A percentile compares a stretch with the other conserved stretches of the same genome.
These are phyloP conservation scores for Pseudogymnoascus pannorum DNA, from an alignment of 2,329 filamentous ascomycete genomes.

Conservation along the genomic window DNA sequence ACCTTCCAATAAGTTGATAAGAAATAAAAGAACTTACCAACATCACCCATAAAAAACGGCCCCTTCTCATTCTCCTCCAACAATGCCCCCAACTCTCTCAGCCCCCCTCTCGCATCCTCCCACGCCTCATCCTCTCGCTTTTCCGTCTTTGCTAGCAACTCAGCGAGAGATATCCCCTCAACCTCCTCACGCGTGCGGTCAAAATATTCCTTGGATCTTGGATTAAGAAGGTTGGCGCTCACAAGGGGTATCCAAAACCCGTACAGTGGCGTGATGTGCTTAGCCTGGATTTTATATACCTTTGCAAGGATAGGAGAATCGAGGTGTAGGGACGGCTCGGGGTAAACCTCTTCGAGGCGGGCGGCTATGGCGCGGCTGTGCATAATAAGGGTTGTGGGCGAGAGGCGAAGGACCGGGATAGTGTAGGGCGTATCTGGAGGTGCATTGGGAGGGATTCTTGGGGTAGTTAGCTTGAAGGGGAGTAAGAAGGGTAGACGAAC, in stretches of 20 bases:
- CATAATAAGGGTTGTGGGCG: constrained; percentile 53
- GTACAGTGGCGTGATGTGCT: constrained; percentile 29
- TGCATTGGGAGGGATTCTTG: constrained; percentile 39
- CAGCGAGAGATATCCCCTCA: constrained; percentile 46
- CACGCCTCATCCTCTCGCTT: constrained; percentile 45
- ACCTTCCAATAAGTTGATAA: background rate
- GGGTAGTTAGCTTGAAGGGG: constrained; percentile 1
- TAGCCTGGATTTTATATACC: constrained; percentile 35
- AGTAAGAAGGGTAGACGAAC: constrained; percentile 32
- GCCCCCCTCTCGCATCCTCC: constrained; percentile 37
- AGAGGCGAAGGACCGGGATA: constrained; percentile 48
- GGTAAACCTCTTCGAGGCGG: constrained; percentile 51
- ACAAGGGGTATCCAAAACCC: constrained; percentile 42
- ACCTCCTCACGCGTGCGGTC: constrained; percentile 39
- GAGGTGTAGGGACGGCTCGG: constrained; percentile 50
- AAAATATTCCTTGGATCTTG: constrained; percentile 48
- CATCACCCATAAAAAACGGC: constrained; percentile 53
- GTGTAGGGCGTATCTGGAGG: constrained; percentile 39
- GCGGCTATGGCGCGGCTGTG: constrained; percentile 55
- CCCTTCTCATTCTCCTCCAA: constrained; percentile 42
- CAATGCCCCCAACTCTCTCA: constrained; percentile 35
- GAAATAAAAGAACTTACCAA: constrained; percentile 20
- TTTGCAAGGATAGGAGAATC: constrained; percentile 43
- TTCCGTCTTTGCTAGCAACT: constrained; percentile 35
- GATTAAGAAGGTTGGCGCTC: constrained; percentile 43